These are phyloP conservation scores for Russula ochroleuca DNA, from an alignment of 768 basidiomycete species.

Conservation along the genomic window DNA sequence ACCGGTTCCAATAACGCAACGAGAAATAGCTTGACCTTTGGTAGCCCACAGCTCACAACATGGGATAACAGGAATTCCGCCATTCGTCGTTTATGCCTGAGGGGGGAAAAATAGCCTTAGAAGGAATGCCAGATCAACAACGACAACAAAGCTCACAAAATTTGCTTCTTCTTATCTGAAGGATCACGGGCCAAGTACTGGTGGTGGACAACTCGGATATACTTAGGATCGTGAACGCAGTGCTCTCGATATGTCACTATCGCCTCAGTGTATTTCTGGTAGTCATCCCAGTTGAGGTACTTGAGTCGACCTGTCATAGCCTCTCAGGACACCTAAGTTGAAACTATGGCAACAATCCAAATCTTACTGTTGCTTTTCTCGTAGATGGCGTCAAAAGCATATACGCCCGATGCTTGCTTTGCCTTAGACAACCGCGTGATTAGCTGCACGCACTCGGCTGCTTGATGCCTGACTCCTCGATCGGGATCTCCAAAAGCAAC, in stretches of 20 bases:
- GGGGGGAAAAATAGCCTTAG: neutral
- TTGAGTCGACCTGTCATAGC: constrained; percentile 45
- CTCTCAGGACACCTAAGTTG: neutral
- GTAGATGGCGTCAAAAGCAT: constrained; percentile 71
- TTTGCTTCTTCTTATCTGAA: constrained; percentile 52
- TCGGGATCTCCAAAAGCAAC: constrained; percentile 52
- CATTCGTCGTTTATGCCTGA: constrained; percentile 65
- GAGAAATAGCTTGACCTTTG: constrained; percentile 48
- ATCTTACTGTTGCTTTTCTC: constrained; percentile 53
- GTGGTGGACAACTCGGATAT: constrained; percentile 57
- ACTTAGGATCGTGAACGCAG: constrained; percentile 53
- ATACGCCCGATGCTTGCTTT: constrained; percentile 51
- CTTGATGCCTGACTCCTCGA: constrained; percentile 43
- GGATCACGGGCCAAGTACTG: constrained; percentile 47
- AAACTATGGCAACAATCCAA: neutral
- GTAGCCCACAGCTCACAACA: constrained; percentile 51
- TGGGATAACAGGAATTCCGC: constrained; percentile 81
- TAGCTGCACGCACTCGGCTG: constrained; percentile 52
- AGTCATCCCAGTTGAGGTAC: constrained; percentile 63
- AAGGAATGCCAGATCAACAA: neutral
- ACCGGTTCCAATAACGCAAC: constrained; percentile 47
- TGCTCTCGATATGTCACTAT: constrained; percentile 52
- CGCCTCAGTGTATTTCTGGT: constrained; percentile 52
- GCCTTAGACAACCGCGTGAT: constrained; percentile 40
- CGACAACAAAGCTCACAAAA: constrained; percentile 41